Percentiles rank a stretch among this genome's conserved stretches.
Evolutionary conservation across 2,329 filamentous ascomycete genomes (phyloP).

Genomic region (Monosporascus sp.): DNA sequence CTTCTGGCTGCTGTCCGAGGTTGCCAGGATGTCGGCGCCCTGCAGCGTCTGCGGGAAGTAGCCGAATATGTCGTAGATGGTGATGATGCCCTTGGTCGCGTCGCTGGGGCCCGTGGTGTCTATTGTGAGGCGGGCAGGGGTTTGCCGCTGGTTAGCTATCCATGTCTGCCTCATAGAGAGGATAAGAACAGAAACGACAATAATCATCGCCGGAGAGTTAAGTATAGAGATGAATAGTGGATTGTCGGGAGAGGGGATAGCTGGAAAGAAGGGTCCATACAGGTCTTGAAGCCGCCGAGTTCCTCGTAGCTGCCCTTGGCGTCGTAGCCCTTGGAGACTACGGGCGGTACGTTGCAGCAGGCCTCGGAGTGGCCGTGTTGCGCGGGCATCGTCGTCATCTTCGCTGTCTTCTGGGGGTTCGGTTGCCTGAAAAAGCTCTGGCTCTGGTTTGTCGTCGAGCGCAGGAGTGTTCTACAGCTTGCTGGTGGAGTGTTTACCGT

Average conservation of each 20-base stretch:
- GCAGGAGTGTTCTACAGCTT: slow-evolving; percentile 7
- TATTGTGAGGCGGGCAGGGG: slow-evolving; percentile 14
- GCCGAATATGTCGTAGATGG: slow-evolving; percentile 66
- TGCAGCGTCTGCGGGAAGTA: slow-evolving; percentile 67
- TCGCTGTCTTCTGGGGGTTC: slow-evolving; percentile 13
- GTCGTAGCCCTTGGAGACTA: slow-evolving; percentile 50
- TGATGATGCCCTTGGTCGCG: slow-evolving; percentile 53
- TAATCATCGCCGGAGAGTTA: neutral
- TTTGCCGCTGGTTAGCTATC: neutral
- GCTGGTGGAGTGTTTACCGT: neutral
- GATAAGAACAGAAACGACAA: neutral
- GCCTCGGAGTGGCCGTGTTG: slow-evolving; percentile 49
- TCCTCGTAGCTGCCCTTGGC: slow-evolving; percentile 52
- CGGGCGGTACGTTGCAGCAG: slow-evolving; percentile 55
- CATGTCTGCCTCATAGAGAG: neutral
- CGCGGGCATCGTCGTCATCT: slow-evolving; percentile 47
- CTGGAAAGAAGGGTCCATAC: slow-evolving; percentile 22
- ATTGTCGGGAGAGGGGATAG: neutral
- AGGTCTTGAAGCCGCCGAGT: slow-evolving; percentile 51
- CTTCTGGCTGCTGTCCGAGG: slow-evolving; percentile 51
- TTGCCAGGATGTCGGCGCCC: slow-evolving; percentile 62
- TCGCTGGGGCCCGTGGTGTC: slow-evolving; percentile 44
- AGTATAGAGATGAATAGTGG: neutral
- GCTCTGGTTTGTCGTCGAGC: slow-evolving; percentile 7
- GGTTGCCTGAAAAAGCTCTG: slow-evolving; percentile 3